phyloP scores from a whole-genome alignment of 2,329 filamentous ascomycete species.

The Exutisphaerella laricina region DNA sequence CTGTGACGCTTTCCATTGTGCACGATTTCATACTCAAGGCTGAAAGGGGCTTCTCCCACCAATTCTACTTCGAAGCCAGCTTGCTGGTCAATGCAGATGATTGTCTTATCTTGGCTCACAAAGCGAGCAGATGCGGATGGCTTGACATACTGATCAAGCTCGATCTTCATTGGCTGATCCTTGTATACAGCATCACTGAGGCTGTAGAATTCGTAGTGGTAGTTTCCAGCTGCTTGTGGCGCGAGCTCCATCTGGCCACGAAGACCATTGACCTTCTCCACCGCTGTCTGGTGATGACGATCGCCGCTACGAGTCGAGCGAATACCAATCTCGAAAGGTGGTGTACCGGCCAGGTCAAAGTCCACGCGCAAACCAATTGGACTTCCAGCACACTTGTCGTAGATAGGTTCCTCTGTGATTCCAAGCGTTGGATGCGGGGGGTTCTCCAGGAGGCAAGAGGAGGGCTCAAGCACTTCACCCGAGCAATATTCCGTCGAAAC shows the following conservation, averaged over 20 bases:
- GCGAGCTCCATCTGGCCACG: conserved; percentile 80
- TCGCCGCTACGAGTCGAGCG: conserved; percentile 59
- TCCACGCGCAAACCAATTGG: conserved; percentile 86
- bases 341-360: conserved; percentile 83
- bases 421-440: conserved; percentile 78
- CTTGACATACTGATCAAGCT: conserved; percentile 81
- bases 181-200: conserved; percentile 80
- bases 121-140: conserved; percentile 76
- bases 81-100: conserved; percentile 76
- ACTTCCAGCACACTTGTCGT: conserved; percentile 91
- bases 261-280: conserved; percentile 60
- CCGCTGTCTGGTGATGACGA: conserved; percentile 44
- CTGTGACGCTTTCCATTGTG: conserved; percentile 80
- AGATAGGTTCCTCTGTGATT: conserved; percentile 72
- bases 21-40: conserved; percentile 84
- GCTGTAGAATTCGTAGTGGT: conserved; percentile 77
- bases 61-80: conserved; percentile 69
- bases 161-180: conserved; percentile 55
- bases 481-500: conserved; percentile 75
- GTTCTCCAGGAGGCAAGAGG: conserved; percentile 87
- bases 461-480: conserved; percentile 86
- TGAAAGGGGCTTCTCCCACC: conserved; percentile 79
- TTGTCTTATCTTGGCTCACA: conserved; percentile 54
- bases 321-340: conserved; percentile 82
- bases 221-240: conserved; percentile 73